Base-by-base conservation (phyloP, 768 basidiomycete species). In the Chlorophyllum brunneum region DNA sequence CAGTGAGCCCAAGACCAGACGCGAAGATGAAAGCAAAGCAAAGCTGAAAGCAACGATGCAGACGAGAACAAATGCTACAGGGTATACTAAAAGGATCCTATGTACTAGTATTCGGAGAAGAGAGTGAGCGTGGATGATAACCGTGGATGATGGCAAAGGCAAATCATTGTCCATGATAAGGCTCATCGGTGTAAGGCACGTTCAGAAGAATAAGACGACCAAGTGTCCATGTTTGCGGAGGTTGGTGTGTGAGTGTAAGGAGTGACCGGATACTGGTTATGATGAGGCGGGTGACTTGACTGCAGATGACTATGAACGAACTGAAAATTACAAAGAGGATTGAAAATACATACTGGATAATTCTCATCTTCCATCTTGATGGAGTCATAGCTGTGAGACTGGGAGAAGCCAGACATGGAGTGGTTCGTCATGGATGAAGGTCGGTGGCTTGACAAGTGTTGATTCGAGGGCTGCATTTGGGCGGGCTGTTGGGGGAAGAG, bases 151-250 rank as follows among this genome's bases (percentile, higher is more conserved):
- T 31, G 38, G 27, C 18, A 22, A 27, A 45, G 50, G 31, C 45
- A 33, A 52, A 41, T 41, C 43, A 54, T 41, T 30, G 40, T 42
- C 22, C 11, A 22, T 33, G 52, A 48, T 34, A 51, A 31, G 42
- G 51, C 67, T 71, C 75, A 85, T 59, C 81, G 78, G 63, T 83
- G 82, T 31, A 84, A 67, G 6, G 75, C 73, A 29, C 85, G 80
- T 64, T 85, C 83, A 31, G 84, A 80, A 41, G 83, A 83, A 52
- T 85, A 85, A 57, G 55, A 56, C 20, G 85, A 80, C 85, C 85
- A 86, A n/a, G 51, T 38, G 36, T 83, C 80, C 65, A 84, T 74
- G 30, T 71, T 68, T 43, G 67, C 70, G 60, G 67, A 65, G 15
- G 59, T 76, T 73, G 37, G 78, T 67, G 56, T 80, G 81, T 0